phyloP scores from a whole-genome alignment of 257 asterid genomes.

The Primulina huaijiensis region DNA sequence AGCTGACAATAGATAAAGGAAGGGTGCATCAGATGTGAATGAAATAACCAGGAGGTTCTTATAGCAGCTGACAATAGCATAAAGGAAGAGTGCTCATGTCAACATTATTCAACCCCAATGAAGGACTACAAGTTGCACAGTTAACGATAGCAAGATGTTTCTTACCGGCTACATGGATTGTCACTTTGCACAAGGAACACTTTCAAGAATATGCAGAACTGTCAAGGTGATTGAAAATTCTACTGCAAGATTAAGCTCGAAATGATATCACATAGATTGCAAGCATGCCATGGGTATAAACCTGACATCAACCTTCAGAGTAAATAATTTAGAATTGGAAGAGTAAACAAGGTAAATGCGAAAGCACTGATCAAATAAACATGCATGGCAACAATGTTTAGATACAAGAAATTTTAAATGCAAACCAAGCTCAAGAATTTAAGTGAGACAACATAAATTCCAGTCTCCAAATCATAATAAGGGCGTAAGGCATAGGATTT shows the following conservation, averaged over 20 bases:
- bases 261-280: background rate
- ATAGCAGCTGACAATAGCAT: too few species aligned
- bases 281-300: background rate
- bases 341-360: background rate
- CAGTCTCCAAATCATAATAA: background rate
- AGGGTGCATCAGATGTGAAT: too few species aligned
- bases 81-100: too few species aligned
- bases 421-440: background rate
- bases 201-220: too few species aligned
- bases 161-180: too few species aligned
- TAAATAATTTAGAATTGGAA: background rate
- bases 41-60: too few species aligned
- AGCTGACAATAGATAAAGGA: too few species aligned
- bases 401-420: background rate
- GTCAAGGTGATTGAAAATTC: too few species aligned
- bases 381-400: slow-evolving; percentile 5
- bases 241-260: background rate
- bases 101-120: too few species aligned
- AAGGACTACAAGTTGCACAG: too few species aligned
- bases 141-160: too few species aligned
- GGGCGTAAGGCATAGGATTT: slow-evolving; percentile 15
- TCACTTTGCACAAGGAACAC: too few species aligned
- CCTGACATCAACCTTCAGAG: slow-evolving; percentile 10
- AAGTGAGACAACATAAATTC: background rate
- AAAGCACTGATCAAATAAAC: slow-evolving; percentile 14